Evolutionary conservation across 176 grass and related monocot genomes (phyloP).

Genomic region (Puya raimondii): DNA sequence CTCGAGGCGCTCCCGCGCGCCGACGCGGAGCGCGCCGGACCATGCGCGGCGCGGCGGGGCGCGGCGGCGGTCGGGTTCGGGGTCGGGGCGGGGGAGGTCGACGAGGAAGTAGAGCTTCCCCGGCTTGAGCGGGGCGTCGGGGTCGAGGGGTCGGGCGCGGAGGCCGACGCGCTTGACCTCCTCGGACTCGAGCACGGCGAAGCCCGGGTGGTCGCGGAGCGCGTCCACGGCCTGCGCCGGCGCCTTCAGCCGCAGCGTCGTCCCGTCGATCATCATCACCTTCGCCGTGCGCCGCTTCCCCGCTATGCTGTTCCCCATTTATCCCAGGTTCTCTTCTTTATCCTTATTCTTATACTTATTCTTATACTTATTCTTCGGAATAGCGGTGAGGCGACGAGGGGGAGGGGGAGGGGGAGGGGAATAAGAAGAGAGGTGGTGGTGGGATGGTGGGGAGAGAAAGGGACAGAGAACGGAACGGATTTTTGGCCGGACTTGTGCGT

Average conservation of each 20-base stretch:
- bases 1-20: slow-evolving; percentile 79
- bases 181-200: slow-evolving; percentile 72
- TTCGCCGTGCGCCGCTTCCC: slow-evolving; percentile 45
- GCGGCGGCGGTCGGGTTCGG: slow-evolving; percentile 3
- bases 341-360: too few relatives aligned
- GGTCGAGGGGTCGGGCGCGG: slow-evolving; percentile 45
- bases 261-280: slow-evolving; percentile 98
- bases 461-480: slow-evolving; percentile 7
- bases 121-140: slow-evolving; percentile 72
- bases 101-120: slow-evolving; percentile 92
- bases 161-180: slow-evolving; percentile 69
- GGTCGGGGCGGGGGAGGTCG: slow-evolving; percentile 33
- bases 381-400: not conserved
- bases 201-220: slow-evolving; percentile 61
- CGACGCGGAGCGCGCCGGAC: slow-evolving; percentile 73
- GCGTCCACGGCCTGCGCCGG: slow-evolving; percentile 32
- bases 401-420: not conserved
- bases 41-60: slow-evolving; percentile 47
- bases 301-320: not conserved
- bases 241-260: slow-evolving; percentile 55
- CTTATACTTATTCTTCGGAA: too few relatives aligned
- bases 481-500: not conserved
- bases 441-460: not conserved
- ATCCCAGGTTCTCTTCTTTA: too few relatives aligned
- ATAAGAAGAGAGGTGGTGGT: not conserved